Evolutionary conservation across 148 eudicot species (phyloP), one percentile per base, ranked within the genome.

Genomic region (Agrostemma githago): DNA sequence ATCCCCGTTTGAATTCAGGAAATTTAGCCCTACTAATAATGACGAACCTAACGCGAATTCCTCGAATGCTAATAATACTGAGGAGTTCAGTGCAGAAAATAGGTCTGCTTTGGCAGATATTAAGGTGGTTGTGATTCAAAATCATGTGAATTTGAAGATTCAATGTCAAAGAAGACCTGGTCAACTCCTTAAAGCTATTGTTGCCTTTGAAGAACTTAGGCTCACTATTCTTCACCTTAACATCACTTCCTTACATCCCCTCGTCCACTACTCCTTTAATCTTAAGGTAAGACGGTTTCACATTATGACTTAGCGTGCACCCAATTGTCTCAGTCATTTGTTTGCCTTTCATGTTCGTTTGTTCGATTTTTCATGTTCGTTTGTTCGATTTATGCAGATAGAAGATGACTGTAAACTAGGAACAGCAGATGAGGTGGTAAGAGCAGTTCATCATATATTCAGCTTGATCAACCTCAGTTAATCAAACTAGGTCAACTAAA

Each of bases 171-270:
- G 90, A 76, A 81, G 77, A 74, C 72, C 76, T 2, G 89, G 89
- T 15, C 80, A 80, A 66, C 82, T 86, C 11, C 70, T 86, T 14
- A 84, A 77, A 51, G 81, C 83, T 54, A 82, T 86, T 82, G 57
- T 84, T 43, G 87, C 83, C 0, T 77, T 86, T 69, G 89, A 86
- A 82, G 80, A 84, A 41, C 81, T 86, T 44, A 81, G 83, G 66
- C 77, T 86, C 38, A 78, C 85, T 54, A 79, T 86, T 64, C 83
- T 86, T 20, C 89, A 86, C 60, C 89, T 86, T 57, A 86, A 86
- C 21, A 82, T 86, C 80, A 82, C 85, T 11, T 82, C 89, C 58
- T 76, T 77, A 66, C 79, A 82, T 60, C 34, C 20, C 75, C 65
- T 81, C 38, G 81, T 77, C 60, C 84, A 80, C 34, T 86, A 84